phyloP scores from a whole-genome alignment of 2,329 filamentous ascomycete species.

The Fusarium verrucosum region DNA sequence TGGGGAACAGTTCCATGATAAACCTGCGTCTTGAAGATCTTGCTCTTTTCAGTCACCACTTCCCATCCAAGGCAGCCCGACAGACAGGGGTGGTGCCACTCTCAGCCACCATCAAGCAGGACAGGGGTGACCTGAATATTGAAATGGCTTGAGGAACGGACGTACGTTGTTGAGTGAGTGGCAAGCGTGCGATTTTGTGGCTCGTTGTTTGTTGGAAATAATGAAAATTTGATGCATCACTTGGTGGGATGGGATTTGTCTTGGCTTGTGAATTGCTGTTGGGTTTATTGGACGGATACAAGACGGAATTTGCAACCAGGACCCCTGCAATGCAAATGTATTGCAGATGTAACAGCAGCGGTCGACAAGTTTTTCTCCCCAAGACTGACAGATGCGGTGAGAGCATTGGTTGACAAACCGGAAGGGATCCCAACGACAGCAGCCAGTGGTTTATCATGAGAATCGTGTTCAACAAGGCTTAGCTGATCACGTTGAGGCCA shows the following conservation, averaged over 20 bases:
- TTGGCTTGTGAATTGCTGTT: slow-evolving; percentile 4
- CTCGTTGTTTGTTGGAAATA: neutral
- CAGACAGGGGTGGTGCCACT: neutral
- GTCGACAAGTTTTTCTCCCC: neutral
- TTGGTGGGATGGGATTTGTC: neutral
- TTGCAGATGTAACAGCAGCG: neutral
- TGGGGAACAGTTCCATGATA: slow-evolving; percentile 4
- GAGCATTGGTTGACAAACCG: slow-evolving; percentile 9
- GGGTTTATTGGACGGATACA: slow-evolving; percentile 2
- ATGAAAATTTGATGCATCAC: slow-evolving; percentile 16
- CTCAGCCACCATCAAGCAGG: slow-evolving; percentile 17
- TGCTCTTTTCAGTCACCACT: slow-evolving; percentile 9
- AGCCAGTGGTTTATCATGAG: neutral
- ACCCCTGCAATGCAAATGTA: slow-evolving; percentile 1
- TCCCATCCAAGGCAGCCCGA: neutral
- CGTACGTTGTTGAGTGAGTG: too few species aligned
- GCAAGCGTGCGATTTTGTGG: slow-evolving; percentile 9
- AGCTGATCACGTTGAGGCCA: neutral
- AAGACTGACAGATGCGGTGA: slow-evolving; percentile 22
- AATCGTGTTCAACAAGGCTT: neutral
- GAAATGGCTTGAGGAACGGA: slow-evolving; percentile 1
- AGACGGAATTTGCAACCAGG: neutral
- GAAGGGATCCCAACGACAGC: neutral
- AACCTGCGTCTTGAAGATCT: slow-evolving; percentile 20
- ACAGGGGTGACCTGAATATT: neutral